Base-by-base conservation (phyloP, 257 asterid genomes). In the Striga asiatica region DNA sequence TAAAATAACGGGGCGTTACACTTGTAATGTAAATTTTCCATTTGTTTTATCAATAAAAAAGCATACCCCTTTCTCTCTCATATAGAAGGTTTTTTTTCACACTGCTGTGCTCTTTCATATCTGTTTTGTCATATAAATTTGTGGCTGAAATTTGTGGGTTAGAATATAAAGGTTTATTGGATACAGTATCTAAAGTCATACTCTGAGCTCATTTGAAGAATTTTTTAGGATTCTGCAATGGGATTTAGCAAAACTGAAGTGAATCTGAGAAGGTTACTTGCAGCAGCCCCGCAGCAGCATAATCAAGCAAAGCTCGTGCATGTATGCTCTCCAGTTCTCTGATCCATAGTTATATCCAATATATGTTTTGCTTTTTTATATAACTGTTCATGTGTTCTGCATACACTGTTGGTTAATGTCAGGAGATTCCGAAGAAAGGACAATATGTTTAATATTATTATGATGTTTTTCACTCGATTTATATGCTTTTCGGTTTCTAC, bases 221-320 rank as follows among this genome's bases (percentile, higher is more conserved):
- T 63, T 51, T 27, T 25, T 56, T 19, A 20, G 69, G 61, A 39
- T 47, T 60, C 39, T 43, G 54, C 42, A 56, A 91, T 91, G 98
- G 89, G 88, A 35, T 69, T 82, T 71, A 81, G 88, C 77, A 87
- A 82, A 77, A 75, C 78, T 2, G 97, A 82, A 73, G 89, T 82
- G 64, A 91, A 84, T 65, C 71, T 91, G 72, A 74, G 86, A 67
- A 87, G 98, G 66, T 71, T 91, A 65, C 81, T 87, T 60, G 83
- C 79, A 54, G 67, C 86, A 60, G 85, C 95, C 52, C 91, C 94
- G 6, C 93, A 76, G 16, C 98, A 80, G 73, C 89, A 81, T 56
- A 84, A 82, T 72, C 85, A 74, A 61, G 77, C 91, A 19, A 88
- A 88, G 78, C 97, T 92, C 42, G 49, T 84, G 34, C 97, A 88